Percentiles rank a stretch among this genome's conserved stretches.
Conservation (phyloP, 73 alveolate species). For the Blepharisma stoltei region DNA sequence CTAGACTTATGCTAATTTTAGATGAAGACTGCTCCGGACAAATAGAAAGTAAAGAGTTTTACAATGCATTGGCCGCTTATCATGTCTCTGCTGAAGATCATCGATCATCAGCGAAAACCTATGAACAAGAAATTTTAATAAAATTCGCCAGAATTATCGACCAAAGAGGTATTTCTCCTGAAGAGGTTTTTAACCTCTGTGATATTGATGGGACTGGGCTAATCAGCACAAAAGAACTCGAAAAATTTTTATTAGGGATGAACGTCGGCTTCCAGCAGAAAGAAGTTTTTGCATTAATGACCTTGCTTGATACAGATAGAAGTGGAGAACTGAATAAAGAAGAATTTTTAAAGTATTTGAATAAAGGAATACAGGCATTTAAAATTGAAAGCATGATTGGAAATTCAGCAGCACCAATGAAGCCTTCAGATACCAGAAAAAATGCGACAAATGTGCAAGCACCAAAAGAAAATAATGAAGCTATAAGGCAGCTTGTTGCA, state of each 20-base stretch:
- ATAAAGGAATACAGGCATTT: slow-evolving; percentile 22
- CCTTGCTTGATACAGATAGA: slow-evolving; percentile 31
- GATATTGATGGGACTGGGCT: slow-evolving; percentile 46
- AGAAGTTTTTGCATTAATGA: slow-evolving; percentile 49
- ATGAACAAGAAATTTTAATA: slow-evolving; percentile 38
- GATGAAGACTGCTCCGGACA: slow-evolving; percentile 63
- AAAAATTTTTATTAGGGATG: slow-evolving; percentile 44
- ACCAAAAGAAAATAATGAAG: too few species aligned
- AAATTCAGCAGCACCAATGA: too few species aligned
- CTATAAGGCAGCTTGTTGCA: too few species aligned
- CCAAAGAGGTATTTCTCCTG: slow-evolving; percentile 31
- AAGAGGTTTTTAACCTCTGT: slow-evolving; percentile 44
- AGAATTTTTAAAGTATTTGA: slow-evolving; percentile 14
- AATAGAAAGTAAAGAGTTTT: slow-evolving; percentile 48
- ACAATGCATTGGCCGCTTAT: slow-evolving; percentile 59
- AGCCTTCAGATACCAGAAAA: too few species aligned
- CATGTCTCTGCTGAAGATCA: slow-evolving; percentile 51
- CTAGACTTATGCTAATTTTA: slow-evolving; percentile 41
- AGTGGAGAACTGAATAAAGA: slow-evolving; percentile 7
- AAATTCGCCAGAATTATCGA: slow-evolving; percentile 36
- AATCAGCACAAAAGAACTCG: slow-evolving; percentile 34
- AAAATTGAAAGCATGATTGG: neutral
- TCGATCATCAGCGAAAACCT: slow-evolving; percentile 36
- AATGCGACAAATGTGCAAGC: too few species aligned
- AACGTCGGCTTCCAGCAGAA: slow-evolving; percentile 49